Base-by-base conservation (phyloP, 495 filamentous ascomycete species). In the Lophium mytilinum region DNA sequence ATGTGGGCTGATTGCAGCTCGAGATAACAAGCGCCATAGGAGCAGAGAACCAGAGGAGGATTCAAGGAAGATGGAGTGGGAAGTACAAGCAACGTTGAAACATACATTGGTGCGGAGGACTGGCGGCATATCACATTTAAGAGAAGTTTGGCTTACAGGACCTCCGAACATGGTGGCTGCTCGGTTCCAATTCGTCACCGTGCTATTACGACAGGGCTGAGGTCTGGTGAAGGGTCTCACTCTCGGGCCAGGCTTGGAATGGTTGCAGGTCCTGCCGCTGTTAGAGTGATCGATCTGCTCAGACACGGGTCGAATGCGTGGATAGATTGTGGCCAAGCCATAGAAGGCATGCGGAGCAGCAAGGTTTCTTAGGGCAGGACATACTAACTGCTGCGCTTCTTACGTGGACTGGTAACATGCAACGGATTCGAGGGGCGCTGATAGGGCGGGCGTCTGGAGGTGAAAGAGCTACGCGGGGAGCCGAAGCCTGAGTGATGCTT, bases 91-190 rank as follows among this genome's bases (percentile, higher is more conserved):
- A 24, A 48, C 21, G 17, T 24, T 48, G 45, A 24, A 48, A 48
- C 45, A 14, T 9, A 24, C 14, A 14, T 48, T 9, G 14, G 33
- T 3, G 15, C 21, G 21, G 21, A 14, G 7, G 33, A 48, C 14
- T 18, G 45, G 45, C 36, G 36, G 49, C 34, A 36, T 24, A 36
- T 37, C 24, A 37, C 36, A 37, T 52, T 37, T 52, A 40, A 30
- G 36, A 37, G 15, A 52, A 37, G 34, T 30, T 19, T 15, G n/a
- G 49, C 49, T 52, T 52, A 52, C 49, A 40, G 49, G 49, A 36
- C 49, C 49, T 36, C 34, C 36, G 33, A 52, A 52, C 49, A 52
- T 52, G 34, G 33, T 24, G 45, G 21, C 33, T 24, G 45, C 21
- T 48, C 18, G 45, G 21, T 18, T 30, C 14, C 45, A 30, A 18